A percentile compares a stretch with the other conserved stretches of the same genome.
These are phyloP conservation scores for Aspergillus sp. DNA, from an alignment of 2,329 filamentous ascomycete species.

Conservation along the genomic window DNA sequence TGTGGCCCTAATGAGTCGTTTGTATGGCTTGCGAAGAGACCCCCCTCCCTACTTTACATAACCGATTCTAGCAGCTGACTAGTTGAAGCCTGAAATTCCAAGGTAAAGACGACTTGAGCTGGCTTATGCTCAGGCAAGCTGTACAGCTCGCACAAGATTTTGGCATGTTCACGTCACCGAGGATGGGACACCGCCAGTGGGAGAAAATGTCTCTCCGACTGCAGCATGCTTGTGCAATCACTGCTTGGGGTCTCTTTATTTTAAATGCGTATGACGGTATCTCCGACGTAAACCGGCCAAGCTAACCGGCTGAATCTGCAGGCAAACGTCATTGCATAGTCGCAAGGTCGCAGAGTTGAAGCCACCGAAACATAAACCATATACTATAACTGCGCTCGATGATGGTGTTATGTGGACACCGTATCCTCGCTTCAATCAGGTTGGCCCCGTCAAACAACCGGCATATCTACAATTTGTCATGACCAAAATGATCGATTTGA, in stretches of 20 bases:
- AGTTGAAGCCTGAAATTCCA: constrained; percentile 29
- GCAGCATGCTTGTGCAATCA: constrained; percentile 26
- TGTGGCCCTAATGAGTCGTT: constrained; percentile 36
- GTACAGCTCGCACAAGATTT: constrained; percentile 36
- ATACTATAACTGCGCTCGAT: constrained; percentile 13
- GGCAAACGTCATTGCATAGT: constrained; percentile 33
- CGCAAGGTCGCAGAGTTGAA: constrained; percentile 23
- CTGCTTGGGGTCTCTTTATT: constrained; percentile 36
- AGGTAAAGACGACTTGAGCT: constrained; percentile 30
- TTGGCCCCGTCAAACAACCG: constrained; percentile 27
- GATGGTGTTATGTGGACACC: constrained; percentile 33
- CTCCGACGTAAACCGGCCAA: not conserved
- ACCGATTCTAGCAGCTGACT: constrained; percentile 19
- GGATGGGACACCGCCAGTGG: constrained; percentile 11
- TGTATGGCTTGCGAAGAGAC: constrained; percentile 25
- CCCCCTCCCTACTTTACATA: not conserved
- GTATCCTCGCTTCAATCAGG: constrained; percentile 35
- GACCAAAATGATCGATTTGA: constrained; percentile 25
- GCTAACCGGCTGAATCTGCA: constrained; percentile 20
- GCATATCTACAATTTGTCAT: constrained; percentile 31
- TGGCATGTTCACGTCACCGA: constrained; percentile 28
- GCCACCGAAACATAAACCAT: constrained; percentile 21
- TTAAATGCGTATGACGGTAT: constrained; percentile 29
- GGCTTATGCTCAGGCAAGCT: constrained; percentile 37
- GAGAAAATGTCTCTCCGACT: constrained; percentile 19